Conservation (phyloP, 2,329 filamentous ascomycete species). For the Hypoxylon sp. region DNA sequence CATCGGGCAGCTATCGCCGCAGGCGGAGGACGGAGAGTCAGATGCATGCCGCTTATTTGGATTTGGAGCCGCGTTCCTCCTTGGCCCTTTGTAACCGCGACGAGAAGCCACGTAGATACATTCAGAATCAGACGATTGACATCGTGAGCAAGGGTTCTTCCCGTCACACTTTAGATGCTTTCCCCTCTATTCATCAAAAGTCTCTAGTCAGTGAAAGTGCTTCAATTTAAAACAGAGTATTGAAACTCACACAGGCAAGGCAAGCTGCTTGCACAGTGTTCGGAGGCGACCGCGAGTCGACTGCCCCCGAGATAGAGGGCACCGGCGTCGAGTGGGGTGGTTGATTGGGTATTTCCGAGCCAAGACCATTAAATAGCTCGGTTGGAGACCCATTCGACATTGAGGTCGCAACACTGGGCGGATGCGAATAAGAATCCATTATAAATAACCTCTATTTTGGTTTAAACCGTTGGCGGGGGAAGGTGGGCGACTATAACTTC, state of each 20-base stretch:
- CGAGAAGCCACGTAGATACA: constrained; percentile 83
- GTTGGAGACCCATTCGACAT: constrained; percentile 33
- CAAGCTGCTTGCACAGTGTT: constrained; percentile 67
- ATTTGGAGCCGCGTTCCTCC: constrained; percentile 64
- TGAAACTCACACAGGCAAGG: constrained; percentile 66
- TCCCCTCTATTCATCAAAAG: constrained; percentile 60
- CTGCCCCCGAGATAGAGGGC: constrained; percentile 34
- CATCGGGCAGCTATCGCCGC: constrained; percentile 61
- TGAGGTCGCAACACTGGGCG: constrained; percentile 32
- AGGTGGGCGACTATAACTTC: constrained; percentile 17
- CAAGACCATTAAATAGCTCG: constrained; percentile 41
- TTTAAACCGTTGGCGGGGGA: constrained; percentile 5
- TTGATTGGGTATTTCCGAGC: constrained; percentile 42
- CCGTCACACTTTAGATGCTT: constrained; percentile 86
- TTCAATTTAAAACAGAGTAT: constrained; percentile 11
- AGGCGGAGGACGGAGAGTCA: constrained; percentile 62
- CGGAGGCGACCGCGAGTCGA: constrained; percentile 51
- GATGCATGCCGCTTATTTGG: constrained; percentile 67
- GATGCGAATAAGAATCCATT: constrained; percentile 43
- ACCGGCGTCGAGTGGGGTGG: constrained; percentile 43
- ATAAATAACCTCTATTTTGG: constrained; percentile 17
- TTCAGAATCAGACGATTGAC: constrained; percentile 69
- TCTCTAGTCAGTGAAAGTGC: constrained; percentile 33
- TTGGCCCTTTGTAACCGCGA: constrained; percentile 79
- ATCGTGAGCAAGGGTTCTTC: constrained; percentile 77